Percentiles rank a stretch among this genome's conserved stretches.
Conservation (phyloP, 495 filamentous ascomycete species). For the Haplographium delicatum region DNA sequence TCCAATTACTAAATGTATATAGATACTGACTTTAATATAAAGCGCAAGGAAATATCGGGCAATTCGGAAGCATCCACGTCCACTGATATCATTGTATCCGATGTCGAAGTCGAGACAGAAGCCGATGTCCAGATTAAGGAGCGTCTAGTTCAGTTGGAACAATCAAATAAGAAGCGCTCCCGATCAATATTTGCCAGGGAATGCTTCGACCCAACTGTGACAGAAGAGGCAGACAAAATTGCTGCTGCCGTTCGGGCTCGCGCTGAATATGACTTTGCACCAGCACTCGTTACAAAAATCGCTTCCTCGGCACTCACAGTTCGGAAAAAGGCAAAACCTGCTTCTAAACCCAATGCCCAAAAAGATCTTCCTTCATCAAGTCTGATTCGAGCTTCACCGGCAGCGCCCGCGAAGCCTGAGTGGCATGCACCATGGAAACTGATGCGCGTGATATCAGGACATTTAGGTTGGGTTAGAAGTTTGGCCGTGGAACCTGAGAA, state of each 20-base stretch:
- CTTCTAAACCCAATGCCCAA: slow-evolving; percentile 32
- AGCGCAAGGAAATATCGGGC: too few species aligned
- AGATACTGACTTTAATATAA: too few species aligned
- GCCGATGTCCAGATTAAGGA: too few species aligned
- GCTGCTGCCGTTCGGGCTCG: slow-evolving; percentile 57
- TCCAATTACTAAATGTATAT: too few species aligned
- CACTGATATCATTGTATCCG: too few species aligned
- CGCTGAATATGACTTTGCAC: slow-evolving; percentile 83
- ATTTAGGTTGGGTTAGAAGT: slow-evolving; percentile 90
- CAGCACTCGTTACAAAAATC: slow-evolving; percentile 79
- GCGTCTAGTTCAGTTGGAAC: too few species aligned
- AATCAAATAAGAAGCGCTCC: slow-evolving; percentile 62
- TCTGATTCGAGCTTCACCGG: slow-evolving; percentile 28
- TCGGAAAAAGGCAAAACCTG: slow-evolving; percentile 47
- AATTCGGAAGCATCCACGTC: too few species aligned
- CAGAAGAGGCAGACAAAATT: slow-evolving; percentile 38
- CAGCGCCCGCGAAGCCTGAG: slow-evolving; percentile 72
- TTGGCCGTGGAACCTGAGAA: slow-evolving; percentile 94
- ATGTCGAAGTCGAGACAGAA: too few species aligned
- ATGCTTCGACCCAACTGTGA: slow-evolving; percentile 32
- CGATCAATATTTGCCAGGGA: slow-evolving; percentile 55
- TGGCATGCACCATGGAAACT: slow-evolving; percentile 99
- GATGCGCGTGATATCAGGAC: slow-evolving; percentile 94
- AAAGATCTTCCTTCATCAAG: slow-evolving; percentile 40
- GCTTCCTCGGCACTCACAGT: slow-evolving; percentile 54